Evolutionary conservation across 1,284 basidiomycete species (phyloP), one percentile per base, ranked within the genome.

Genomic region (Athelia psychrophila): DNA sequence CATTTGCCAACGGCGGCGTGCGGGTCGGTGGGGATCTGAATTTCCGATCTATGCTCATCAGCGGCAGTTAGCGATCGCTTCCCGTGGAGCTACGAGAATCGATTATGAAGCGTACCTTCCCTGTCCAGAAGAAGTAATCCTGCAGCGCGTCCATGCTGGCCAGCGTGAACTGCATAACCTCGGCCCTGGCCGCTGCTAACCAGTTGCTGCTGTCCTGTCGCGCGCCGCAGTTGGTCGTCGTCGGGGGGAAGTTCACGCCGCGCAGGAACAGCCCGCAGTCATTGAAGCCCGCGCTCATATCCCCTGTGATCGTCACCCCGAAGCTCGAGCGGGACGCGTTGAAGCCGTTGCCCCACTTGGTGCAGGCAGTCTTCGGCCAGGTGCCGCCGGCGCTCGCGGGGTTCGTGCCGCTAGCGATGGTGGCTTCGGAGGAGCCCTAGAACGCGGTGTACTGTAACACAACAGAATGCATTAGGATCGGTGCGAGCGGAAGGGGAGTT

Each of bases 11-110:
- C 50, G 1, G 84, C 80, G 16, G 64, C 66, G 54, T 91, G 78
- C 18, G 93, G 93, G 68, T 95, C 89, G 0, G 68, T 72, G 16
- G 92, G 90, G 56, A 94, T 86, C 84, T 85, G 80, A 89, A 61
- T 85, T 81, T 44, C 85, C 91, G 59, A 95, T 84, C 81, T 90
- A 16, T n/a, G 6, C n/a, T 22, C 6, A 22, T n/a, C n/a, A n/a
- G n/a, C n/a, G n/a, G n/a, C n/a, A n/a, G n/a, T 22, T 22, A 44
- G 15, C 18, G 24, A 25, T 25, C 33, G 33, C 15, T 30, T 16
- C 20, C 19, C 40, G n/a, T 18, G 23, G 16, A 3, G 22, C 50
- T n/a, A 38, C 20, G 18, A 38, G 46, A 24, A n/a, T n/a, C n/a
- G n/a, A n/a, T n/a, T n/a, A n/a, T 50, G 35, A 18, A 45, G 45